Evolutionary conservation across 176 grass and related monocot species (phyloP), one percentile per base, ranked within the genome.

Genomic region (Triticum monococcum): DNA sequence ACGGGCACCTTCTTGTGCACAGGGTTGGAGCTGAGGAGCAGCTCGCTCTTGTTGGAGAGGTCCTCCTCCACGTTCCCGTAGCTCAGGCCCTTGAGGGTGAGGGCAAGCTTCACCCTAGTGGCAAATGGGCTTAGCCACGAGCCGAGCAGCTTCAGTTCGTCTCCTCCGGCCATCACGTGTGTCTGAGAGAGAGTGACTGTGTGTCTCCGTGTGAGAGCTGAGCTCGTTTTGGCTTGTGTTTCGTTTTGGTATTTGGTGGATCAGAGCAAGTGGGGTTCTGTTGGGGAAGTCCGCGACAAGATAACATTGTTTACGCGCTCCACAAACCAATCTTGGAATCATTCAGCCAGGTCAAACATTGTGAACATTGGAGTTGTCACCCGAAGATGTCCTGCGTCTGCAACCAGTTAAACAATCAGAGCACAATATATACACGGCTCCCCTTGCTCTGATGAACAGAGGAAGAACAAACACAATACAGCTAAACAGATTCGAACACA

Each of bases 21-120:
- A 22, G 93, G 93, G 86, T 92, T 92, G 54, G 60, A 91, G 17
- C 38, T 69, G 16, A 95, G 73, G 12, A 95, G 84, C 25, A 89
- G 69, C 50, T 92, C 78, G 77, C 93, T 89, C 83, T 92, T 95
- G 80, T 83, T 83, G 40, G 40, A 43, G 40, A 43, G 9, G 40
- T 43, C 40, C 40, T 43, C 40, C 9, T 43, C 40, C 40, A 43
- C 9, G 40, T 11, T 43, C 11, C 11, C 9, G 40, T 43, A 43
- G 9, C 40, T 43, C 40, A 43, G 40, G 40, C 40, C 40, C 40
- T 43, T 43, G 40, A 43, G 40, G 40, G 9, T 43, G 40, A 43
- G 40, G 40, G 40, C 40, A 43, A 43, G 40, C 9, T 43, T 43
- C 9, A 43, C 40, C 40, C 40, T 43, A 43, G 40, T 43, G 40